These are phyloP conservation scores for Penicillium coffeae DNA, from an alignment of 495 filamentous ascomycete genomes.

Conservation along the genomic window DNA sequence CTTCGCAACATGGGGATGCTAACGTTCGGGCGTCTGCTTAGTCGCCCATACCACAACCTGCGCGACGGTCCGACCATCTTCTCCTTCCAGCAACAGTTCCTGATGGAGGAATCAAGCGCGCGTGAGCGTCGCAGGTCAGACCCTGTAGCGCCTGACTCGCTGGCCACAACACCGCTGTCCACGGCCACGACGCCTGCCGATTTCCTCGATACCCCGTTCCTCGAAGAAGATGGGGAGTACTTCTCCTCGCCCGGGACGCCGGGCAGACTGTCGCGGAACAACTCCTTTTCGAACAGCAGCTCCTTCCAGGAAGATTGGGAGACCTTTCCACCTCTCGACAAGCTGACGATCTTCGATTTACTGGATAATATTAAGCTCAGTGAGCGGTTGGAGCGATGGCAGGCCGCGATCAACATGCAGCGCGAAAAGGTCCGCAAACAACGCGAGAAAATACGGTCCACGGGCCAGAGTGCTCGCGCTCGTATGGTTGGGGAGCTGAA, in stretches of 20 bases:
- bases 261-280: constrained; percentile 57
- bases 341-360: constrained; percentile 85
- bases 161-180: constrained; percentile 20
- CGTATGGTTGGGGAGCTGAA: constrained; percentile 86
- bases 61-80: constrained; percentile 42
- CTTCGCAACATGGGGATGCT: constrained; percentile 38
- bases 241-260: constrained; percentile 36
- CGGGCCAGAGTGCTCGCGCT: constrained; percentile 56
- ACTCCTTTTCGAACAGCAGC: constrained; percentile 73
- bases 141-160: constrained; percentile 21
- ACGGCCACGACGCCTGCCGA: constrained; percentile 11
- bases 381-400: constrained; percentile 82
- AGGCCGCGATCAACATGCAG: constrained; percentile 72
- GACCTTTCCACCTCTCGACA: constrained; percentile 81
- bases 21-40: constrained; percentile 43
- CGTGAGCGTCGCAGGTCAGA: constrained; percentile 26
- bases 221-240: constrained; percentile 30
- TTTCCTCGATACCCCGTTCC: constrained; percentile 18
- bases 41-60: constrained; percentile 35
- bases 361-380: constrained; percentile 91
- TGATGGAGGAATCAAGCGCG: constrained; percentile 35
- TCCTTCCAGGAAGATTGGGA: constrained; percentile 88
- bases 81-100: constrained; percentile 42
- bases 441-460: constrained; percentile 65
- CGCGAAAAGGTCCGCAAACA: constrained; percentile 80